phyloP scores from a whole-genome alignment of 2,329 filamentous ascomycete genomes.

The Calonectria hawksworthii region DNA sequence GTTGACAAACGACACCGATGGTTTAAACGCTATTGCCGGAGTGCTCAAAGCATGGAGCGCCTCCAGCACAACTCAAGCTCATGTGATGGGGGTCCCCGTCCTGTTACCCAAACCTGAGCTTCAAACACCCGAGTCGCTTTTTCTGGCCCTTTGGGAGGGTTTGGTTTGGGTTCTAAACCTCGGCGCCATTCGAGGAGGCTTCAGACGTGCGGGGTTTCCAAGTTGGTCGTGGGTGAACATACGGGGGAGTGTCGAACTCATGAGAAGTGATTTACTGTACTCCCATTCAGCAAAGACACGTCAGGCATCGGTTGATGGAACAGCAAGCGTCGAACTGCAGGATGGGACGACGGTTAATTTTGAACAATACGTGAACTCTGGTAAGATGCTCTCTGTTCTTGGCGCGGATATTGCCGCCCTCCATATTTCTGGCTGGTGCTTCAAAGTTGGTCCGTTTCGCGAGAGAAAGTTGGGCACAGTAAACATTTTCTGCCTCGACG shows the following conservation, averaged over 20 bases:
- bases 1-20: not conserved
- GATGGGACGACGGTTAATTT: not conserved
- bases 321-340: not conserved
- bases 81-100: not conserved
- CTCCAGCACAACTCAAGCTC: not conserved
- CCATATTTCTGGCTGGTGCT: not conserved
- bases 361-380: not conserved
- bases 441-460: not conserved
- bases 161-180: not conserved
- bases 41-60: not conserved
- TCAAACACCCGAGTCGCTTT: not conserved
- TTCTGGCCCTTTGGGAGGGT: not conserved
- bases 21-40: not conserved
- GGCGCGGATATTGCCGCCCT: not conserved
- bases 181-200: not conserved
- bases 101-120: not conserved
- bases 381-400: not conserved
- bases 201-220: not conserved
- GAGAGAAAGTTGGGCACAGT: not conserved
- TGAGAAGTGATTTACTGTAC: not conserved
- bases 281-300: not conserved
- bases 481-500: not conserved
- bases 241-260: not conserved
- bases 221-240: not conserved
- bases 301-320: not conserved